Percentiles rank a stretch among this genome's conserved stretches.
Evolutionary conservation across 306 rosid genomes (phyloP).

Genomic region (Clitoria ternatea): DNA sequence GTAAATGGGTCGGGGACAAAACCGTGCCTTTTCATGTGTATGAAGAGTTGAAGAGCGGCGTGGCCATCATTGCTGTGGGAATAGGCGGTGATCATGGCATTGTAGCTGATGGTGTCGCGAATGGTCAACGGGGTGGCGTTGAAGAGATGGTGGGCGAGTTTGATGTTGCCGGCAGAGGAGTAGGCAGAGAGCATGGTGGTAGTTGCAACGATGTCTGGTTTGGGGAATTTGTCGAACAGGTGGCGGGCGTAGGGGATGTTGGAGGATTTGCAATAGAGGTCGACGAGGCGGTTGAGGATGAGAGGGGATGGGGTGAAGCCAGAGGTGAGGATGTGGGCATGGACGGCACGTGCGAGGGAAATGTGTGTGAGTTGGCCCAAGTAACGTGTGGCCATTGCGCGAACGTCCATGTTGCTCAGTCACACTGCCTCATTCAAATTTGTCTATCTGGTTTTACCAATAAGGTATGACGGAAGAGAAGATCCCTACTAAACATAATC

Average conservation of each 20-base stretch:
- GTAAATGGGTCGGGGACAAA: constrained; percentile 37
- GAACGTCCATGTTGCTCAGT: constrained; percentile 24
- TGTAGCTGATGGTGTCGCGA: constrained; percentile 43
- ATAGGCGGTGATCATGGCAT: constrained; percentile 51
- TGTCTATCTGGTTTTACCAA: too few relatives aligned
- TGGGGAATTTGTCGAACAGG: constrained; percentile 43
- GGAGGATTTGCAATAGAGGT: constrained; percentile 46
- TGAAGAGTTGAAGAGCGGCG: constrained; percentile 34
- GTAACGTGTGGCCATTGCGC: constrained; percentile 39
- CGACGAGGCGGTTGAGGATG: constrained; percentile 57
- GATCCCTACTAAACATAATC: too few relatives aligned
- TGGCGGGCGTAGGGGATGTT: constrained; percentile 48
- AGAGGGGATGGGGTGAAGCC: constrained; percentile 50
- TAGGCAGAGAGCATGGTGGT: constrained; percentile 43
- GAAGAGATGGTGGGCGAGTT: constrained; percentile 36
- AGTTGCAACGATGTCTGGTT: constrained; percentile 38
- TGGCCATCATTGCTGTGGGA: constrained; percentile 39
- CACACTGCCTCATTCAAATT: neutral
- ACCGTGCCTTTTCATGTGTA: constrained; percentile 28
- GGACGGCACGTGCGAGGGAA: constrained; percentile 42
- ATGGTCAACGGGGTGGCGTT: constrained; percentile 21
- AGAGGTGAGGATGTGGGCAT: constrained; percentile 48
- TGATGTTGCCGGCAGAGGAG: constrained; percentile 34
- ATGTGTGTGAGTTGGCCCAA: constrained; percentile 33
- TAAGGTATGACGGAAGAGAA: too few relatives aligned